Evolutionary conservation across 306 rosid genomes (phyloP).

Genomic region (Rubus parviflorus): DNA sequence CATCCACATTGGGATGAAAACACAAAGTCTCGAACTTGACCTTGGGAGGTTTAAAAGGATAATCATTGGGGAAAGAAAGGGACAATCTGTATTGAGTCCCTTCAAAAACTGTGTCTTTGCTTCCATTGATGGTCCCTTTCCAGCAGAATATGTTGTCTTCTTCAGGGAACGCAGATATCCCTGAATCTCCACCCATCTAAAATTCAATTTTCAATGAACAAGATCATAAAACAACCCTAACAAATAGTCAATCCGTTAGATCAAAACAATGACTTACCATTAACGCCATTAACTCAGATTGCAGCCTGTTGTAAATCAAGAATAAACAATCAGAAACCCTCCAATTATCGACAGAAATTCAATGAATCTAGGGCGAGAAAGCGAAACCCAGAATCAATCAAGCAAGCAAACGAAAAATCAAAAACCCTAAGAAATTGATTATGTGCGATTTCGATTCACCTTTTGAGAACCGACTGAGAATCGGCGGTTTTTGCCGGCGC

Average conservation of each 20-base stretch:
- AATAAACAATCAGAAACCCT: slow-evolving; percentile 21
- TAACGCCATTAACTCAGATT: slow-evolving; percentile 92
- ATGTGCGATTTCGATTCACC: slow-evolving; percentile 31
- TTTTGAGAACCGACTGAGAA: slow-evolving; percentile 81
- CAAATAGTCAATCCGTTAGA: too few relatives aligned
- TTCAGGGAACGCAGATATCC: slow-evolving; percentile 91
- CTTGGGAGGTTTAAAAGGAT: slow-evolving; percentile 92
- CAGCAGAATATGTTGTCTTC: slow-evolving; percentile 93
- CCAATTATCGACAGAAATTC: background rate
- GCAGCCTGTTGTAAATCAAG: slow-evolving; percentile 58
- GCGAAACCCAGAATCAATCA: background rate
- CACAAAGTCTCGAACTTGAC: slow-evolving; percentile 85
- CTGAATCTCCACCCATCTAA: slow-evolving; percentile 91
- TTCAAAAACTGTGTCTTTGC: slow-evolving; percentile 87
- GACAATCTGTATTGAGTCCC: slow-evolving; percentile 85
- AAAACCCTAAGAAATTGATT: background rate
- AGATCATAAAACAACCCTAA: too few relatives aligned
- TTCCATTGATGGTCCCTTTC: slow-evolving; percentile 95
- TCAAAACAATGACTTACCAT: slow-evolving; percentile 54
- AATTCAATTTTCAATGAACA: slow-evolving; percentile 6
- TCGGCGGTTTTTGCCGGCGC: slow-evolving; percentile 59
- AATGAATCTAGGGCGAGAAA: background rate
- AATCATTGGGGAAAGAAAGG: slow-evolving; percentile 79
- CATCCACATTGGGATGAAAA: slow-evolving; percentile 92
- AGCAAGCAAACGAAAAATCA: background rate